Evolutionary conservation across 257 asterid species (phyloP), one percentile per base, ranked within the genome.

Genomic region (Nicotiana undulata): DNA sequence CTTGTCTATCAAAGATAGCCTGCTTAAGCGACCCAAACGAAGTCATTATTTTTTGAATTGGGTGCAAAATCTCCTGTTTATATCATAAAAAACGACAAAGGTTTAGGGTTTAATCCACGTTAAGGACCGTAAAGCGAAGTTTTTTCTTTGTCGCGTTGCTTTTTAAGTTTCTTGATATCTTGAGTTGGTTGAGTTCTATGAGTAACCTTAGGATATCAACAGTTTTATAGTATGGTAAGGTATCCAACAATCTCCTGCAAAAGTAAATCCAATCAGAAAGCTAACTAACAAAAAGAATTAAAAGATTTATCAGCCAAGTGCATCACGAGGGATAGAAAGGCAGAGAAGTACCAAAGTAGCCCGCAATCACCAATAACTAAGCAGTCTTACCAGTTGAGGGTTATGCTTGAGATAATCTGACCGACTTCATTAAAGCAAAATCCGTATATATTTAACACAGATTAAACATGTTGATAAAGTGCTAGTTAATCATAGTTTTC

Each of bases 21-120:
- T 91, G 95, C 93, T 91, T 95, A 79, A 93, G 83, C 79, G 94
- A 87, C 79, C 93, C 93, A 82, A 95, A 91, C 24, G 97, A 91
- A 81, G 97, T 91, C 98, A 94, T 94, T 75, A 34, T 81, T 77
- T 22, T 40, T 75, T 32, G 59, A 44, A 44, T 1, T 11, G 22
- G 32, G 32, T 29, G 67, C 31, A 37, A 24, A 74, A 49, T 26
- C 61, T 74, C 16, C 66, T 31, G 55, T 51, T 82, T 80, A 81
- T 31, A 81, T n/a, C 79, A 31, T 68, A 15, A 24, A 49, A 49
- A 49, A 74, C 3, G 9, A 15, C 44, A 4, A 24, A 49, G 44
- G 9, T 74, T 44, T 24, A 49, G 40, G 79, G 40, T 74, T 49
- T 74, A 74, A 49, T 74, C 24, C 63, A 74, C 79, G 10, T 74